These are phyloP conservation scores for Leccinum boreale DNA, from an alignment of 768 basidiomycete species.

Conservation along the genomic window DNA sequence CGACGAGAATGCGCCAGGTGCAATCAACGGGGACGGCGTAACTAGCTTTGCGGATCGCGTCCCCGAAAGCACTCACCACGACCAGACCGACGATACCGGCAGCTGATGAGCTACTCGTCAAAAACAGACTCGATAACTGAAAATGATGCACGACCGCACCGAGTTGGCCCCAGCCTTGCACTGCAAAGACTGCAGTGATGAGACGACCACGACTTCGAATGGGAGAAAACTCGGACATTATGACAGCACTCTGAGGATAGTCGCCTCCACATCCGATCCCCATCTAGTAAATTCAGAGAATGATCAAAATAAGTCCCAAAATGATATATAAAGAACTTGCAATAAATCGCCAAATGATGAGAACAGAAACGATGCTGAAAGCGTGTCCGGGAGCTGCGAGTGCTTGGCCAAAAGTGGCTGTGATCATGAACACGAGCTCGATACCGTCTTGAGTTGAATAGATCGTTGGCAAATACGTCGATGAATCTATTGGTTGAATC, in stretches of 20 bases:
- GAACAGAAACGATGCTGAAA: conserved; percentile 62
- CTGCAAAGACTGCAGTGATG: conserved; percentile 84
- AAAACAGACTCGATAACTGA: neutral
- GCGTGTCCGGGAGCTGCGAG: conserved; percentile 61
- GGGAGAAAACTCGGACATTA: conserved; percentile 86
- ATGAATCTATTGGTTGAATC: neutral
- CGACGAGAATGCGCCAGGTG: conserved; percentile 85
- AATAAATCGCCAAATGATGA: conserved; percentile 83
- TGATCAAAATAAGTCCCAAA: neutral
- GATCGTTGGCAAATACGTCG: neutral
- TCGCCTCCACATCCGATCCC: conserved; percentile 87
- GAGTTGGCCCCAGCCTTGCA: conserved; percentile 90
- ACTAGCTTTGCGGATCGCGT: conserved; percentile 42
- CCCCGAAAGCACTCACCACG: conserved; percentile 61
- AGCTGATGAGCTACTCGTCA: conserved; percentile 32
- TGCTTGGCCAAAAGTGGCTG: conserved; percentile 76
- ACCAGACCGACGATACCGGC: conserved; percentile 68
- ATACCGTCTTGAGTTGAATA: conserved; percentile 38
- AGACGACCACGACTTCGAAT: conserved; percentile 75
- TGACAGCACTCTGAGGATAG: conserved; percentile 78
- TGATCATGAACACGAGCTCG: conserved; percentile 69
- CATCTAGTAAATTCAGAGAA: conserved; percentile 38
- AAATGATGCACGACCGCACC: conserved; percentile 36
- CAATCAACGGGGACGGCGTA: conserved; percentile 58
- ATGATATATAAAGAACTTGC: conserved; percentile 27